Conservation (phyloP, 805 yeast genomes). For the Danielia reshetovae region DNA sequence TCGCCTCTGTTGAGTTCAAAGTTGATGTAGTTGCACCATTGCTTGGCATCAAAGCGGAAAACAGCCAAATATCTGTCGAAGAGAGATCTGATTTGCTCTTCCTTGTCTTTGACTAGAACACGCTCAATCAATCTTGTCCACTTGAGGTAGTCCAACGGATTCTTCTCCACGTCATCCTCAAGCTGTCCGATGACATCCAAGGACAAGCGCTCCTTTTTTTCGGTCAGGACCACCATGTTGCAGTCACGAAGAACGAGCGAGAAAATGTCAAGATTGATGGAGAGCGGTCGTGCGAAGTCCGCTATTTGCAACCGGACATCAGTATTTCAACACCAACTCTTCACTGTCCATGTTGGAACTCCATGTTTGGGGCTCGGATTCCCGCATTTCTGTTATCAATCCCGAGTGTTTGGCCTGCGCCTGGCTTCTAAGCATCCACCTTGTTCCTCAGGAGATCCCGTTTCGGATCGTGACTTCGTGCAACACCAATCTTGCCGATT, state of each 20-base stretch:
- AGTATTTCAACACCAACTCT: too few species aligned
- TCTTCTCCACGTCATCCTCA: constrained; percentile 48
- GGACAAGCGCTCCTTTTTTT: constrained; percentile 10
- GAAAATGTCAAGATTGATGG: too few species aligned
- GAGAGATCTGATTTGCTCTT: constrained; percentile 52
- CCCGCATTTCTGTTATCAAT: constrained; percentile 41
- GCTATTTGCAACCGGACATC: too few species aligned
- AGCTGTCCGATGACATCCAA: constrained; percentile 57
- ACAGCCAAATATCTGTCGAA: constrained; percentile 58
- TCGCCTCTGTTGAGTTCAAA: constrained; percentile 64
- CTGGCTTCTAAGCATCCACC: constrained; percentile 35
- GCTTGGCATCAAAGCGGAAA: constrained; percentile 57
- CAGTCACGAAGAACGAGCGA: not conserved
- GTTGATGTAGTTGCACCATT: constrained; percentile 74
- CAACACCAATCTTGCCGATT: constrained; percentile 51
- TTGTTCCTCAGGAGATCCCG: constrained; percentile 12
- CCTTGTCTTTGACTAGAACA: constrained; percentile 47
- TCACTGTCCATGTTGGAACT: constrained; percentile 32
- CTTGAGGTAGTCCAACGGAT: constrained; percentile 50
- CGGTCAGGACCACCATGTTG: not conserved
- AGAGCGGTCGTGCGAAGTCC: too few species aligned
- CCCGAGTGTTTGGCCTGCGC: constrained; percentile 49
- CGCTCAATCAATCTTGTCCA: constrained; percentile 58
- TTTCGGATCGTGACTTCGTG: constrained; percentile 49
- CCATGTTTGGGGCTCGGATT: constrained; percentile 53